Evolutionary conservation across 1,284 basidiomycete genomes (phyloP), one percentile per base, ranked within the genome.

Genomic region (Kwoniella shivajii): DNA sequence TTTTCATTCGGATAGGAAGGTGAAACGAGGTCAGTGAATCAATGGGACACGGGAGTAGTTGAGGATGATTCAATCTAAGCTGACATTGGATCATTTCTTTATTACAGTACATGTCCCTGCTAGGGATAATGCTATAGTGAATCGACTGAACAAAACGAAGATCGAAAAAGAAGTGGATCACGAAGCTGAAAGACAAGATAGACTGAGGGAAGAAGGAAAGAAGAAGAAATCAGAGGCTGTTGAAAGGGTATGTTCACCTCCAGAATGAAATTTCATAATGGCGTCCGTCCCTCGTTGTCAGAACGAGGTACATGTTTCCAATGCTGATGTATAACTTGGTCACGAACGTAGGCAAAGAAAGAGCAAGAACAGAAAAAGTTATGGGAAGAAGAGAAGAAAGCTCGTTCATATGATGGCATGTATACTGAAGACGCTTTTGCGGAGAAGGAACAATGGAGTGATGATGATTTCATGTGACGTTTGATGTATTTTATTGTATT

Each of bases 131-230:
- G 75, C 82, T 2, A 90, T 97, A 55, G 89, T 99, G 26, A 98
- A 98, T 71, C 84, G 95, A 18, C 79, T 99, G 44, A 95, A 94
- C 80, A 99, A 98, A 80, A 97, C 94, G 13, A 97, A 94, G 71
- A 79, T 85, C 41, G 90, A 90, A 76, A 82, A 82, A 38, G 82
- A 85, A 50, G 92, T 98, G 3, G 91, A 98, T 69, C 92, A 96
- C 68, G 94, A 98, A 73, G 84, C 88, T 56, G 92, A 96, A 67
- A 82, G 84, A 18, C 81, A 92, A 42, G 92, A 93, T 18, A 83
- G 92, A n/a, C 75, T 90, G 59, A 88, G 90, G 68, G 81, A 82
- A 54, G 91, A 94, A 76, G 85, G 83, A 30, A 83, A 85, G 4
- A 78, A 79, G 33, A 88, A 88, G 64, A 84, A 89, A 52, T 82